Evolutionary conservation across 2,329 filamentous ascomycete species (phyloP).

Genomic region (Epichloe typhina): DNA sequence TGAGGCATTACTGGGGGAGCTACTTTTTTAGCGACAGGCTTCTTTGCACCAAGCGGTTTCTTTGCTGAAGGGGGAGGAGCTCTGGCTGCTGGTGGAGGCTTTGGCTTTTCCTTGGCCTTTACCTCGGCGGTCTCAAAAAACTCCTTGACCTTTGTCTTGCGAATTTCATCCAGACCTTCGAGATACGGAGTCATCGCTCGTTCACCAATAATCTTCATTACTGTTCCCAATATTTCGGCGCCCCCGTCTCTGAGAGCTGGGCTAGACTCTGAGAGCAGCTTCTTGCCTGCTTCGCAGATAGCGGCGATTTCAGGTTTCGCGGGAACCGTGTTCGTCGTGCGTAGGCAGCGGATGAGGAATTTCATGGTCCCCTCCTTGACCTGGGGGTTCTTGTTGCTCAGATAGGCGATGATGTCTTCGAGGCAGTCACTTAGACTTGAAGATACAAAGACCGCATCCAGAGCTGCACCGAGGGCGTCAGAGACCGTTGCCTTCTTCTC

Average conservation of each 20-base stretch:
- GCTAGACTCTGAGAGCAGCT: conserved; percentile 78
- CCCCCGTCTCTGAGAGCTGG: conserved; percentile 77
- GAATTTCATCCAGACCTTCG: conserved; percentile 87
- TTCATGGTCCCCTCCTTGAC: conserved; percentile 92
- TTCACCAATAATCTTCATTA: conserved; percentile 99
- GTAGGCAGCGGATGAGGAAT: conserved; percentile 80
- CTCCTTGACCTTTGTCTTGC: conserved; percentile 92
- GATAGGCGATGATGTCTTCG: conserved; percentile 76
- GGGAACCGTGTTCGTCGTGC: conserved; percentile 72
- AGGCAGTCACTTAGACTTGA: conserved; percentile 72
- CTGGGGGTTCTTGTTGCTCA: conserved; percentile 87
- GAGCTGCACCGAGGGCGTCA: conserved; percentile 73
- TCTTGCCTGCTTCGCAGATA: conserved; percentile 82
- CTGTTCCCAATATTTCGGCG: conserved; percentile 79
- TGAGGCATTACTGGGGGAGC: conserved; percentile 27
- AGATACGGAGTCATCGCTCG: conserved; percentile 87
- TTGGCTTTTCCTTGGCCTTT: conserved; percentile 56
- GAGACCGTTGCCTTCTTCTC: conserved; percentile 89
- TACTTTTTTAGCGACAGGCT: conserved; percentile 31
- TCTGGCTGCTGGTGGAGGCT: conserved; percentile 52
- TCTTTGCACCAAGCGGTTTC: conserved; percentile 32
- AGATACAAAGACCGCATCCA: conserved; percentile 55
- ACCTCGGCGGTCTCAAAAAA: conserved; percentile 53
- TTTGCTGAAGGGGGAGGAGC: conserved; percentile 34
- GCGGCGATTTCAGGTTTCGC: conserved; percentile 69